Percentiles rank a stretch among this genome's conserved stretches.
Conservation (phyloP, 2,329 filamentous ascomycete genomes). For the Fonsecaea pedrosoi region DNA sequence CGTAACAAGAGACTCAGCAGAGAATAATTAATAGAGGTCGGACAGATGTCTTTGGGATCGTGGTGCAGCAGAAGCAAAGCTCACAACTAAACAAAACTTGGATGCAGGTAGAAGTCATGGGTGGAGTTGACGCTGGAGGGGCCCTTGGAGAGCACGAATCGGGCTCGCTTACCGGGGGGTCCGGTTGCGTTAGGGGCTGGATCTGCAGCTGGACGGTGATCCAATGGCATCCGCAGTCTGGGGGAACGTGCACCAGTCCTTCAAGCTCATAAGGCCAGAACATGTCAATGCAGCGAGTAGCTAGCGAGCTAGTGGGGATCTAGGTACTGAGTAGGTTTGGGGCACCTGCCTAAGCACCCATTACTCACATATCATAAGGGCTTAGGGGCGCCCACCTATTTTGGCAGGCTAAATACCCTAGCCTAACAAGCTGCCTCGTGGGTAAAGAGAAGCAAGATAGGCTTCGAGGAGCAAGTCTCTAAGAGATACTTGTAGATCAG, state of each 20-base stretch:
- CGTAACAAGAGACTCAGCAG: slow-evolving; percentile 1
- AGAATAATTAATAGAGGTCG: background rate
- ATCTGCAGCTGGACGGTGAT: background rate
- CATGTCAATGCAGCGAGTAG: background rate
- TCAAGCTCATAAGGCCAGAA: background rate
- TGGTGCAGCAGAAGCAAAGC: slow-evolving; percentile 9
- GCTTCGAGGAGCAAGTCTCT: background rate
- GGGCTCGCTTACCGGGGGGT: background rate
- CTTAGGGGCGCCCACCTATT: background rate
- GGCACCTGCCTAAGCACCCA: background rate
- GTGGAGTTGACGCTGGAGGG: background rate
- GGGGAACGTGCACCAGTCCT: background rate
- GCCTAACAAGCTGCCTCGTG: slow-evolving; percentile 1
- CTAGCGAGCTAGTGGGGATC: background rate
- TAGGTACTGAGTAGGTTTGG: background rate
- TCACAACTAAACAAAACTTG: slow-evolving; percentile 1
- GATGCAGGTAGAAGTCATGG: slow-evolving; percentile 2
- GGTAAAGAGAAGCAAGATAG: background rate
- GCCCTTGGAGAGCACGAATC: background rate
- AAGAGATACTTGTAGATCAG: background rate
- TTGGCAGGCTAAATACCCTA: background rate
- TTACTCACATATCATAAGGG: background rate
- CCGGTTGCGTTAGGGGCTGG: background rate
- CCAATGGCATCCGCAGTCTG: background rate
- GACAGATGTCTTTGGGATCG: background rate